Conservation (phyloP, 2,329 filamentous ascomycete genomes). For the Pleurostoma richardsiae region DNA sequence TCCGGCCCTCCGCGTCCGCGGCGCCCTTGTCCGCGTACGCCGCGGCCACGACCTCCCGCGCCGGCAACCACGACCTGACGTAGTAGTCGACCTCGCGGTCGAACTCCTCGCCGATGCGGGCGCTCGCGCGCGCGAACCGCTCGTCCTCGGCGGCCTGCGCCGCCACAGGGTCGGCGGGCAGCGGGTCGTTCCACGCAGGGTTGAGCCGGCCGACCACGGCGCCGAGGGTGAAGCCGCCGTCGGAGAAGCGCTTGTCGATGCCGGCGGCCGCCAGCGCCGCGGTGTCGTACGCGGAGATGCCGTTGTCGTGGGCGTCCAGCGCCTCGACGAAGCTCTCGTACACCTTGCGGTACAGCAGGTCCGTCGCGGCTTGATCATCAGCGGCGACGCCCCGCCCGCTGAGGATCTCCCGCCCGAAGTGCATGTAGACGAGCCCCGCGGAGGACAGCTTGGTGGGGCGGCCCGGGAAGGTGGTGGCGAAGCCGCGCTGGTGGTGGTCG, state of each 20-base stretch:
- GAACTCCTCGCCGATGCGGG: constrained; percentile 87
- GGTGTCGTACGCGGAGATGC: constrained; percentile 77
- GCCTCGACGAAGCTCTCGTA: constrained; percentile 94
- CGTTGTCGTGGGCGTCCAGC: constrained; percentile 96
- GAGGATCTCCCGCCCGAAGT: constrained; percentile 86
- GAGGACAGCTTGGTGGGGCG: constrained; percentile 86
- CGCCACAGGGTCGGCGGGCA: constrained; percentile 43
- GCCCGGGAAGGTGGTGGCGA: constrained; percentile 77
- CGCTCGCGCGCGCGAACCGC: constrained; percentile 72
- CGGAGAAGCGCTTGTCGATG: constrained; percentile 75
- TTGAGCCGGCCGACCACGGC: constrained; percentile 79
- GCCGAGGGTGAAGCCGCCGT: constrained; percentile 78
- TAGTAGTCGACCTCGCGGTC: constrained; percentile 74
- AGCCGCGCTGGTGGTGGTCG: constrained; percentile 96
- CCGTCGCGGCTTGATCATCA: constrained; percentile 56
- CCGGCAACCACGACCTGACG: constrained; percentile 76
- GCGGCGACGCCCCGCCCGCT: constrained; percentile 41
- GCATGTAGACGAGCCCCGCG: constrained; percentile 90
- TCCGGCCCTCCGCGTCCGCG: constrained; percentile 68
- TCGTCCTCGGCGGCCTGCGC: constrained; percentile 74
- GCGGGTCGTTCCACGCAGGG: constrained; percentile 69
- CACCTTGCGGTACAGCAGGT: constrained; percentile 77
- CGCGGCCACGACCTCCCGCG: constrained; percentile 69
- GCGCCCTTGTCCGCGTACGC: constrained; percentile 67
- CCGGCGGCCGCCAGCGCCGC: constrained; percentile 63